phyloP scores from a whole-genome alignment of 805 yeast species.

The Nakazawaea holstii region DNA sequence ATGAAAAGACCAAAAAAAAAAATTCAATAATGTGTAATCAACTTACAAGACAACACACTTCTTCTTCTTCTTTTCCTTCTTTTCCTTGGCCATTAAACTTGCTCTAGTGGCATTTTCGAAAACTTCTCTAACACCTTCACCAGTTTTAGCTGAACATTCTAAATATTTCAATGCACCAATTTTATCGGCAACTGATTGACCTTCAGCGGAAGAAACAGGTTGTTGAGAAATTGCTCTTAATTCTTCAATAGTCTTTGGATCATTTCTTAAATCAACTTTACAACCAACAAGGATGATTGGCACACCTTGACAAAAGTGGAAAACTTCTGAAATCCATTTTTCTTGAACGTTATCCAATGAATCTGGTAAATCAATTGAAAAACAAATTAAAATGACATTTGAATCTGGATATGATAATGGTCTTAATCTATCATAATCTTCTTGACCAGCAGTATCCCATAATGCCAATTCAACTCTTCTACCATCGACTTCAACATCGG shows the following conservation, averaged over 20 bases:
- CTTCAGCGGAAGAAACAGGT: constrained; percentile 80
- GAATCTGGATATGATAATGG: constrained; percentile 91
- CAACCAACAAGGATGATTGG: constrained; percentile 92
- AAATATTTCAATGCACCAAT: constrained; percentile 83
- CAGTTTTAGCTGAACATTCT: constrained; percentile 91
- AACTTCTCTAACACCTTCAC: constrained; percentile 89
- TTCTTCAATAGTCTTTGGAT: constrained; percentile 68
- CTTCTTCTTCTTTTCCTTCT: constrained; percentile 56
- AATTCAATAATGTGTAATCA: background rate
- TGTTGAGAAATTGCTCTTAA: constrained; percentile 69
- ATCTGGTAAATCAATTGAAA: constrained; percentile 86
- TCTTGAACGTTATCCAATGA: constrained; percentile 91
- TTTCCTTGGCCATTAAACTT: constrained; percentile 64
- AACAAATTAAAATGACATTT: constrained; percentile 86
- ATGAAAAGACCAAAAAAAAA: too few relatives aligned
- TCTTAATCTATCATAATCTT: constrained; percentile 91
- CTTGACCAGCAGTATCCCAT: constrained; percentile 99
- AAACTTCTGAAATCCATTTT: constrained; percentile 91
- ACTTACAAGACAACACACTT: constrained; percentile 65
- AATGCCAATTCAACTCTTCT: constrained; percentile 89
- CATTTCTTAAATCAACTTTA: constrained; percentile 84
- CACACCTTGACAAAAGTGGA: constrained; percentile 91
- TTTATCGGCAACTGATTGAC: constrained; percentile 81
- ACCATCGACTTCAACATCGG: constrained; percentile 90
- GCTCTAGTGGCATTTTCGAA: constrained; percentile 92